Base-by-base conservation (phyloP, 257 asterid species). In the Nicotiana otophora region DNA sequence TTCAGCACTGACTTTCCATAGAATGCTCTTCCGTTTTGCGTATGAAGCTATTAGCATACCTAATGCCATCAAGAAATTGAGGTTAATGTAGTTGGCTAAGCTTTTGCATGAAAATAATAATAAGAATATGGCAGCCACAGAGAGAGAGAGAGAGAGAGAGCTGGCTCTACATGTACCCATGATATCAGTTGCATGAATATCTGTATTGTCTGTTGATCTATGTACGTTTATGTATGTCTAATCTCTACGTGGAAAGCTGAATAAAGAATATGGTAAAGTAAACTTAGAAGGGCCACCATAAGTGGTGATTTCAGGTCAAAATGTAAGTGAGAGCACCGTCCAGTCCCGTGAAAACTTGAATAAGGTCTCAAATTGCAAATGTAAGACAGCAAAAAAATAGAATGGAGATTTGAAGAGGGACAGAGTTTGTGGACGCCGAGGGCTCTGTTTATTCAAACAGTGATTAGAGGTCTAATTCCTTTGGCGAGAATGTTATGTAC, bases 131-230 rank as follows among this genome's bases (percentile, higher is more conserved):
- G 17, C 10, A 23, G 16, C 4, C 30, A 34, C 16, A 0, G 12
- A 0, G 5, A 26, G 11, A 19, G 3, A 10, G 30, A 11, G 33
- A 1, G 16, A 7, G 4, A 0, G 16, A 0, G 3, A 23, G 26
- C 26, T 23, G 26, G 26, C 26, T 23, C 26, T 23, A 0, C 26
- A 23, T 42, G 58, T 42, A 39, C 78, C 78, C 78, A 5, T 65
- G 10, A 65, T 30, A 30, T 30, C 15, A 7, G 72, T 65, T 65
- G 51, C 20, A 5, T 67, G 11, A 67, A 3, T 33, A 8, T 67
- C 4, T 67, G 51, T 33, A 16, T 17, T 33, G 15, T 33, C 19
- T 67, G 14, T 7, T 23, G 48, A 16, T 66, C 7, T 66, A 31
- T 30, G 72, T 6, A 8, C 15, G 39, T 64, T 6, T 31, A 65